Evolutionary conservation across 2,329 filamentous ascomycete species (phyloP).

Genomic region (Fusarium circinatum): DNA sequence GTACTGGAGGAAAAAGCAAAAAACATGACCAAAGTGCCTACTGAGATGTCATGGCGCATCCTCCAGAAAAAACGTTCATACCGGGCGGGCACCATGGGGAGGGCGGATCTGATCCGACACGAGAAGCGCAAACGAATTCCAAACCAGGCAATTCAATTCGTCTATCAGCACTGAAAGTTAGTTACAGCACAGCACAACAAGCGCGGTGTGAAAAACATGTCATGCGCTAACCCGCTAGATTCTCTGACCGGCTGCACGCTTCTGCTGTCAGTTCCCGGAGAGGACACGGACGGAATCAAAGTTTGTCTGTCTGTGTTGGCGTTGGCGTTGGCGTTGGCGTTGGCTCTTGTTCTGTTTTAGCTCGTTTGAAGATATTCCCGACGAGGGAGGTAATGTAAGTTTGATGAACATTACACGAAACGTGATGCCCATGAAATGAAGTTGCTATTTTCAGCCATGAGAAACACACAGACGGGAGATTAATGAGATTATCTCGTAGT

Average conservation of each 20-base stretch:
- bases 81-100: slow-evolving; percentile 18
- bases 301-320: background rate
- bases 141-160: slow-evolving; percentile 26
- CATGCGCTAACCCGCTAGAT: slow-evolving; percentile 33
- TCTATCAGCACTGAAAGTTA: slow-evolving; percentile 3
- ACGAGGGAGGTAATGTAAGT: slow-evolving; percentile 9
- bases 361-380: slow-evolving; percentile 29
- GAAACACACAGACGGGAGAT: background rate
- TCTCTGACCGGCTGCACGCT: slow-evolving; percentile 36
- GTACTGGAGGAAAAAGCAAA: slow-evolving; percentile 18
- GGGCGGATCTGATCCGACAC: slow-evolving; percentile 26
- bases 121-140: slow-evolving; percentile 18
- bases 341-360: slow-evolving; percentile 14
- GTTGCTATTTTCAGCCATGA: slow-evolving; percentile 37
- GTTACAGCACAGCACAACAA: background rate
- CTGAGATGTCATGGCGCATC: slow-evolving; percentile 31
- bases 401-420: slow-evolving; percentile 5
- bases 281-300: slow-evolving; percentile 1
- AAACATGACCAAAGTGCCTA: background rate
- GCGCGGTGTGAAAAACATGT: slow-evolving; percentile 19
- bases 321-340: background rate
- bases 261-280: slow-evolving; percentile 32
- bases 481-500: slow-evolving; percentile 32
- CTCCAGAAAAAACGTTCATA: background rate
- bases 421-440: background rate